Conservation (phyloP, 73 alveolate genomes). For the Loxodes magnus region DNA sequence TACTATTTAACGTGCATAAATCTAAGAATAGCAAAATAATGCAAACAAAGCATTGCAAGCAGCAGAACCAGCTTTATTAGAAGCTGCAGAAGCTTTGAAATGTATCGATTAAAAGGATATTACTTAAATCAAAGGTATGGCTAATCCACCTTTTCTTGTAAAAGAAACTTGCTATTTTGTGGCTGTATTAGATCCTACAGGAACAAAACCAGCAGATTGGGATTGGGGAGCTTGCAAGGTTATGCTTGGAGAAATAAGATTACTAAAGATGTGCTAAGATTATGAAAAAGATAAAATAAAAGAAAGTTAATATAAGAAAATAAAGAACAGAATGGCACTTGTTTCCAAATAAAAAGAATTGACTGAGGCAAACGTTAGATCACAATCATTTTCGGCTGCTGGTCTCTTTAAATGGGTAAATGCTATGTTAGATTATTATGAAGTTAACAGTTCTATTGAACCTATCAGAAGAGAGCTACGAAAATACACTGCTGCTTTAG, state of each 20-base stretch:
- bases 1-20: conserved; percentile 40
- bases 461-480: conserved; percentile 50
- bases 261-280: conserved; percentile 19
- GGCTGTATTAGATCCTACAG: conserved; percentile 43
- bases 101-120: conserved; percentile 36
- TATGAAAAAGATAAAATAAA: conserved; percentile 17
- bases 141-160: conserved; percentile 60
- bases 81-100: conserved; percentile 43
- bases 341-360: conserved; percentile 36
- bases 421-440: conserved; percentile 37
- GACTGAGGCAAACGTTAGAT: too few relatives aligned
- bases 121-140: conserved; percentile 37
- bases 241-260: conserved; percentile 36
- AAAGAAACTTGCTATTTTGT: conserved; percentile 53
- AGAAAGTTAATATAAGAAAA: conserved; percentile 5
- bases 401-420: conserved; percentile 62
- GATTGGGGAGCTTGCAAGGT: conserved; percentile 66
- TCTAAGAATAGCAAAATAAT: conserved; percentile 50
- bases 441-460: conserved; percentile 21
- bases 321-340: conserved; percentile 40
- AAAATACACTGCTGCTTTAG: conserved; percentile 35
- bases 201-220: conserved; percentile 45
- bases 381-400: conserved; percentile 65
- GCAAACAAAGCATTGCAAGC: conserved; percentile 61
- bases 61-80: conserved; percentile 65